Conservation (phyloP, 78 protist genomes). For the Fonticula alba region DNA sequence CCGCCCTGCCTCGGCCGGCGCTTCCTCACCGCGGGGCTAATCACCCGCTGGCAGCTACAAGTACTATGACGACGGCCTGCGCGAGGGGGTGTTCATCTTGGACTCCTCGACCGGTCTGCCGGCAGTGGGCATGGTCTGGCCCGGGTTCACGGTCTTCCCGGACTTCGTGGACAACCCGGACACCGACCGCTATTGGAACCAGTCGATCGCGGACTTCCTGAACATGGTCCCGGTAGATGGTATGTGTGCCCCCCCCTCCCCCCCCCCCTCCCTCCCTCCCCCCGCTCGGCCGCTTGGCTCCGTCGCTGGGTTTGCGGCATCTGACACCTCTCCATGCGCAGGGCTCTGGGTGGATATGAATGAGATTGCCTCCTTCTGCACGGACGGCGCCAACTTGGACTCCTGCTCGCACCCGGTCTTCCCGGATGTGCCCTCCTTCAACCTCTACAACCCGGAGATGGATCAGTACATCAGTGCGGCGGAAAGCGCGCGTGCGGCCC, state of each 20-base stretch:
- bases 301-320: no score
- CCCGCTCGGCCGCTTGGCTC: no score
- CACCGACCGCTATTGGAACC: constrained; percentile 25
- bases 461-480: not conserved
- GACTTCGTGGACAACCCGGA: constrained; percentile 39
- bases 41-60: no score
- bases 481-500: not conserved
- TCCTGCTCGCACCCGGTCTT: not conserved
- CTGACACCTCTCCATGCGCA: no score
- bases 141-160: constrained; percentile 46
- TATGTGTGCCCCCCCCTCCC: not conserved
- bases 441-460: not conserved
- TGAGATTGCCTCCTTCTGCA: constrained; percentile 40
- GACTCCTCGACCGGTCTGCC: not conserved
- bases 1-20: no score
- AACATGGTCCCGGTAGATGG: constrained; percentile 4
- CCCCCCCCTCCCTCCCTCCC: not conserved
- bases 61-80: constrained; percentile 13
- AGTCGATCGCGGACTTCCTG: constrained; percentile 7
- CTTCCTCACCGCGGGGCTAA: no score
- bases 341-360: constrained; percentile 67
- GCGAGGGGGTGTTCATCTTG: not conserved
- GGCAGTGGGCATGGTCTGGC: constrained; percentile 57
- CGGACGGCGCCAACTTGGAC: not conserved
- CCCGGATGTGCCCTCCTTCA: no score